Evolutionary conservation across 352 stramenopile species (phyloP).

Genomic region (Peronospora farinosa): DNA sequence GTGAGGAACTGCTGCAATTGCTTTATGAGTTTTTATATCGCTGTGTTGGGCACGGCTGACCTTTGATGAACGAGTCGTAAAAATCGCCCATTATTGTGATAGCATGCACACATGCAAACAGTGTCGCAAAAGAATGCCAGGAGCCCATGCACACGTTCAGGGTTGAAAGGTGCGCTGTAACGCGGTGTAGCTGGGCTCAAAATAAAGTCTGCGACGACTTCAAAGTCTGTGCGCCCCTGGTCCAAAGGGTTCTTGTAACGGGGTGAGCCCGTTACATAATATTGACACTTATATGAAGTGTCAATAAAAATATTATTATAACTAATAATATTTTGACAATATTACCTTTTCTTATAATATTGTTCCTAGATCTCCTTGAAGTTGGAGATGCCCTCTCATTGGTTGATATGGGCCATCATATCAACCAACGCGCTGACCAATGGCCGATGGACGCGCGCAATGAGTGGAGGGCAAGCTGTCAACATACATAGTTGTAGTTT

Average conservation of each 20-base stretch:
- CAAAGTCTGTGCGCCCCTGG: conserved; percentile 78
- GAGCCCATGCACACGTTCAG: neutral
- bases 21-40: conserved; percentile 88
- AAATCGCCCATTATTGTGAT: conserved; percentile 89
- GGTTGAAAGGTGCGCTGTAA: conserved; percentile 19
- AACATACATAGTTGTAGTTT: no score
- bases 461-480: no score
- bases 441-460: no score
- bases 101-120: conserved; percentile 33
- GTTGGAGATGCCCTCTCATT: no score
- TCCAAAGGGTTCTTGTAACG: conserved; percentile 87
- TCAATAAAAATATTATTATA: no score
- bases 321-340: no score
- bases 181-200: conserved; percentile 90
- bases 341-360: no score
- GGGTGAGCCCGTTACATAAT: no score
- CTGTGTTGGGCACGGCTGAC: conserved; percentile 76
- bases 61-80: conserved; percentile 81
- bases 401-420: no score
- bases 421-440: no score
- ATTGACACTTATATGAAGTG: no score
- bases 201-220: conserved; percentile 79
- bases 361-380: no score
- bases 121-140: conserved; percentile 2
- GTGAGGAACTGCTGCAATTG: conserved; percentile 81